Evolutionary conservation across 306 rosid species (phyloP).

Genomic region (Begonia peltatifolia): DNA sequence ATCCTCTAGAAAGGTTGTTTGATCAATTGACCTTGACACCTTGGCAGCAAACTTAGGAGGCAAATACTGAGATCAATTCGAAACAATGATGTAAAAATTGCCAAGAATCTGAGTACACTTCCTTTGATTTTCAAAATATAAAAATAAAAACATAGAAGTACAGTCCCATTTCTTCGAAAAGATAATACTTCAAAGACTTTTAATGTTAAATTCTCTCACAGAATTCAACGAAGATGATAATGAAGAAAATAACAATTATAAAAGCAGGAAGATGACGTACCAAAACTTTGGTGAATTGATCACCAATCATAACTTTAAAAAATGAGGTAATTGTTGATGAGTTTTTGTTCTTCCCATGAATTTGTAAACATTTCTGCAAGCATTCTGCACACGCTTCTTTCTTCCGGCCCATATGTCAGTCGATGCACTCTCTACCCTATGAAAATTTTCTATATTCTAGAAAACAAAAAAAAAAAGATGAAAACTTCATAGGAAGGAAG

Average conservation of each 20-base stretch:
- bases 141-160: too few species aligned
- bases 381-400: conserved; percentile 24
- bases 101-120: too few species aligned
- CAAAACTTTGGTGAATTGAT: conserved; percentile 19
- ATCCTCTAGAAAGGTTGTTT: conserved; percentile 37
- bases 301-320: conserved; percentile 46
- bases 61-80: conserved; percentile 27
- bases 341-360: conserved; percentile 22
- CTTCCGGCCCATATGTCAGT: conserved; percentile 17
- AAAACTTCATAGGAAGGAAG: too few species aligned
- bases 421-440: neutral
- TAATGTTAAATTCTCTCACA: neutral
- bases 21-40: conserved; percentile 19
- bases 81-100: too few species aligned
- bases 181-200: too few species aligned
- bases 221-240: neutral
- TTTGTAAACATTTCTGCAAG: conserved; percentile 18
- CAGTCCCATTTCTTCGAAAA: too few species aligned
- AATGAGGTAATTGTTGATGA: conserved; percentile 21
- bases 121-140: too few species aligned
- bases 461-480: too few species aligned
- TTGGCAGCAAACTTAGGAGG: conserved; percentile 40
- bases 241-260: neutral
- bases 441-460: neutral
- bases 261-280: conserved; percentile 18